Percentiles rank a stretch among this genome's conserved stretches.
Conservation (phyloP, 2,329 filamentous ascomycete genomes). For the Emmonsia crescens region DNA sequence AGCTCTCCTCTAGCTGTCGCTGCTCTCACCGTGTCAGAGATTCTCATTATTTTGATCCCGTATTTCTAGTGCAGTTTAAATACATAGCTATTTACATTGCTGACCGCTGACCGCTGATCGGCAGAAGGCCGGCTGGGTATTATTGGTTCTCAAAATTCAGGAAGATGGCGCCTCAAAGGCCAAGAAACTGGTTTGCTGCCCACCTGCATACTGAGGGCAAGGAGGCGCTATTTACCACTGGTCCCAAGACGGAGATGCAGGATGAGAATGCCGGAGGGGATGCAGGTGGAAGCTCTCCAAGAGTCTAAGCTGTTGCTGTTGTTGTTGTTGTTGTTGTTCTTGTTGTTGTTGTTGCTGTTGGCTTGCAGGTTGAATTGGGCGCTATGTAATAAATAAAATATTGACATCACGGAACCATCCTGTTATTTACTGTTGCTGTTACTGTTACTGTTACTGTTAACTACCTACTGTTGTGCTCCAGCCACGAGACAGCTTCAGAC, state of each 20-base stretch:
- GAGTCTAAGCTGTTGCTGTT: too few relatives aligned
- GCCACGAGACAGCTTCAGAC: background rate
- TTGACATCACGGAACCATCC: background rate
- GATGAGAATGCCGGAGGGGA: background rate
- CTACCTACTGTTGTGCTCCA: background rate
- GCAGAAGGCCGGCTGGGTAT: background rate
- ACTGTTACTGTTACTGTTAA: too few relatives aligned
- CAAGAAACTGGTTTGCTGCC: background rate
- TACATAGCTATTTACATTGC: background rate
- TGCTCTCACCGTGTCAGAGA: too few relatives aligned
- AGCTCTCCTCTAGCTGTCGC: too few relatives aligned
- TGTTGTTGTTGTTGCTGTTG: too few relatives aligned
- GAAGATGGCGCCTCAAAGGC: background rate
- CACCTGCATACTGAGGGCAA: background rate
- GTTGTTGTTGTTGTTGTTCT: background rate
- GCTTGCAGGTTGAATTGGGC: too few relatives aligned
- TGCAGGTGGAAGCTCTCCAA: background rate
- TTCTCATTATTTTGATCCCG: too few relatives aligned
- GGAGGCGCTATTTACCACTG: background rate
- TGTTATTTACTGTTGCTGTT: too few relatives aligned
- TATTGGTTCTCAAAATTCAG: background rate
- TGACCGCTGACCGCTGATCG: conserved; percentile 1
- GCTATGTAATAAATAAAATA: background rate
- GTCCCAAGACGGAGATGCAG: background rate
- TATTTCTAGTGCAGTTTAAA: too few relatives aligned